These are phyloP conservation scores for Kregervanrija delftensis DNA, from an alignment of 805 yeast genomes.

Conservation along the genomic window DNA sequence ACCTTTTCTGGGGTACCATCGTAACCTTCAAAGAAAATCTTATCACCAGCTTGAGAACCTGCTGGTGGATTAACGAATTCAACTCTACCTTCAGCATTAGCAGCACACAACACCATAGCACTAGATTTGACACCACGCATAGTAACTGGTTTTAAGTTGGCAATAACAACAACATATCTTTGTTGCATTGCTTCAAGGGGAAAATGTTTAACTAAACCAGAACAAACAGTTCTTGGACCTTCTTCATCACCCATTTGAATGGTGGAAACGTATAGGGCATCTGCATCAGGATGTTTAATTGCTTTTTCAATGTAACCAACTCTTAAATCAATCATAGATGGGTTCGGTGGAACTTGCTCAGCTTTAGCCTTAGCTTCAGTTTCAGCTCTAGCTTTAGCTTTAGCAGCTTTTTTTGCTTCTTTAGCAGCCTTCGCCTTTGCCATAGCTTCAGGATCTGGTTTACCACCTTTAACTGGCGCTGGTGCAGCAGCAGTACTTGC, in stretches of 20 bases:
- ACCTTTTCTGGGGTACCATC: conserved; percentile 86
- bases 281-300: conserved; percentile 96
- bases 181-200: conserved; percentile 94
- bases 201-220: conserved; percentile 87
- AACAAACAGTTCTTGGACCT: conserved; percentile 97
- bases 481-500: conserved; percentile 10
- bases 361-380: conserved; percentile 43
- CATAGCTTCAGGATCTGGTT: conserved; percentile 25
- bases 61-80: conserved; percentile 95
- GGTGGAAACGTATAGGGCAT: conserved; percentile 90
- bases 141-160: conserved; percentile 94
- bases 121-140: conserved; percentile 96
- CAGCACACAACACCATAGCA: conserved; percentile 97
- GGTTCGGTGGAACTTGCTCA: conserved; percentile 61
- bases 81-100: conserved; percentile 58
- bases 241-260: conserved; percentile 94
- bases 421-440: conserved; percentile 30
- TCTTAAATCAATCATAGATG: conserved; percentile 83
- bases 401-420: conserved; percentile 35
- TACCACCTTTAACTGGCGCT: conserved; percentile 7
- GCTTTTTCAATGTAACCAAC: conserved; percentile 98
- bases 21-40: conserved; percentile 87
- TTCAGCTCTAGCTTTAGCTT: conserved; percentile 56
- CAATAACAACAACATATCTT: conserved; percentile 83
- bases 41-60: conserved; percentile 92